These are phyloP conservation scores for Candida dubliniensis DNA, from an alignment of 1,139 yeast genomes.

Conservation along the genomic window DNA sequence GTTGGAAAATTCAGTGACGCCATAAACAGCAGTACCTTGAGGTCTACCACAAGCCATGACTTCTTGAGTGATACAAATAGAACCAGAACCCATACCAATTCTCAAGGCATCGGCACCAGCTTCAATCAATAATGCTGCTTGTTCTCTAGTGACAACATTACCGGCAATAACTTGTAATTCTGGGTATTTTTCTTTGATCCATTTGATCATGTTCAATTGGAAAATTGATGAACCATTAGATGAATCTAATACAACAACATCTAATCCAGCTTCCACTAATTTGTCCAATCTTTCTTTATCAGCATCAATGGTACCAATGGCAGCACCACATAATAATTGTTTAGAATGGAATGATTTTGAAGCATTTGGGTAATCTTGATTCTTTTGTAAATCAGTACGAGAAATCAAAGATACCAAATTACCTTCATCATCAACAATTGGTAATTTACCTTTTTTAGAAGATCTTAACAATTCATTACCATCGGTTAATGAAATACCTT, in stretches of 20 bases:
- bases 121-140: constrained; percentile 91
- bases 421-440: constrained; percentile 78
- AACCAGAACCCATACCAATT: constrained; percentile 99
- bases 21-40: constrained; percentile 95
- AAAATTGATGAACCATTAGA: constrained; percentile 96
- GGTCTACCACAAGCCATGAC: constrained; percentile 99
- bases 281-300: constrained; percentile 82
- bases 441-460: constrained; percentile 97
- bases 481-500: constrained; percentile 77
- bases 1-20: constrained; percentile 83
- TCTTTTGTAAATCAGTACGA: constrained; percentile 95
- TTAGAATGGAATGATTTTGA: constrained; percentile 90
- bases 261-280: constrained; percentile 95
- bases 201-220: constrained; percentile 90
- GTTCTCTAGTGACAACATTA: constrained; percentile 98
- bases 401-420: constrained; percentile 86
- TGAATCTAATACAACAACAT: constrained; percentile 92
- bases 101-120: constrained; percentile 99
- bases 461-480: constrained; percentile 89
- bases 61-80: constrained; percentile 98
- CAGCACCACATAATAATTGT: constrained; percentile 98
- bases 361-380: constrained; percentile 90
- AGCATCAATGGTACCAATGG: constrained; percentile 90
- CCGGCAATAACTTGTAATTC: constrained; percentile 89
- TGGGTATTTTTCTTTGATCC: constrained; percentile 82